phyloP scores from a whole-genome alignment of 2,329 filamentous ascomycete genomes.

The Xylariaceae sp. region DNA sequence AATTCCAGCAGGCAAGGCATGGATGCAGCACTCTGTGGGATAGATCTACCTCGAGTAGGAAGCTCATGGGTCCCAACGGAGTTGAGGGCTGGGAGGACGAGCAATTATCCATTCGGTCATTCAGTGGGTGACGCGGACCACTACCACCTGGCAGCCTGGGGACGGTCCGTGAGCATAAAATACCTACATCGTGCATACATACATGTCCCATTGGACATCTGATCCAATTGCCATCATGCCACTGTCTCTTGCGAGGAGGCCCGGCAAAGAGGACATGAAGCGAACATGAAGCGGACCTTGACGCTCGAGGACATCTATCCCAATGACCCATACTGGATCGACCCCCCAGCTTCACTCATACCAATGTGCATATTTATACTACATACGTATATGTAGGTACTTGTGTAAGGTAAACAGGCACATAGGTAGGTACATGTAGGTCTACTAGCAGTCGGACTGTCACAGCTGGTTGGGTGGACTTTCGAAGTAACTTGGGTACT shows the following conservation, averaged over 20 bases:
- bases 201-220: background rate
- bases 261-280: too few species aligned
- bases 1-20: background rate
- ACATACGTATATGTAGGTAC: background rate
- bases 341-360: conserved; percentile 8
- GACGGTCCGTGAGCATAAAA: background rate
- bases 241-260: background rate
- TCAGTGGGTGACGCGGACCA: too few species aligned
- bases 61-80: background rate
- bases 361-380: conserved; percentile 2
- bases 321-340: conserved; percentile 14
- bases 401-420: background rate
- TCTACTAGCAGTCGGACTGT: too few species aligned
- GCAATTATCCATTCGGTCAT: background rate
- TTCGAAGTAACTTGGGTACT: too few species aligned
- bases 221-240: background rate
- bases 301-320: background rate
- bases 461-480: too few species aligned
- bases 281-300: background rate
- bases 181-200: background rate
- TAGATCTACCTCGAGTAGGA: background rate
- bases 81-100: background rate
- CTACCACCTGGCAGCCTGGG: background rate
- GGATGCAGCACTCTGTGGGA: background rate
- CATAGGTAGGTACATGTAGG: too few species aligned